Evolutionary conservation across 106 monocot species (phyloP).

Genomic region (Iris macrosiphon): DNA sequence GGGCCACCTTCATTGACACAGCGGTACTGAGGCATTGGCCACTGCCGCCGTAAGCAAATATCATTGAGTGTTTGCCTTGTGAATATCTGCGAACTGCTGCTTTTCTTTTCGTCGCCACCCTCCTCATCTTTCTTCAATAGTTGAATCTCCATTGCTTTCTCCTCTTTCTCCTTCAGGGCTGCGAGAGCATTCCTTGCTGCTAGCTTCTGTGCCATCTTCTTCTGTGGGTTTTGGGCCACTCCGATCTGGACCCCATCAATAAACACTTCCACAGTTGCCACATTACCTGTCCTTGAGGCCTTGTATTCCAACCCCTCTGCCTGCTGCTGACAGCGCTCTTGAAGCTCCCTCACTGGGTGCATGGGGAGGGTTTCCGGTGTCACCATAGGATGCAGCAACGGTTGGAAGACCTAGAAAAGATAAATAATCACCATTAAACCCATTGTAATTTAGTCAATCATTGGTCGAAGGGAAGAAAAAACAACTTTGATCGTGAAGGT

Average conservation of each 20-base stretch:
- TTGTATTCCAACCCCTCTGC: conserved; percentile 92
- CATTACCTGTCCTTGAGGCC: conserved; percentile 56
- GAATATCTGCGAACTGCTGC: conserved; percentile 39
- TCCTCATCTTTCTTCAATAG: conserved; percentile 26
- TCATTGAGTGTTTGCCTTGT: conserved; percentile 95
- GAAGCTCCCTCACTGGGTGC: conserved; percentile 97
- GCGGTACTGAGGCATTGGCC: conserved; percentile 94
- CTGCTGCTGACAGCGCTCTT: conserved; percentile 93
- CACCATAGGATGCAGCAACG: conserved; percentile 89
- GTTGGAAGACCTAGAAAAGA: conserved; percentile 69
- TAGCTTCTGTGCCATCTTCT: conserved; percentile 98
- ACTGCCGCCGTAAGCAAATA: conserved; percentile 81
- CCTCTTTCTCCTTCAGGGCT: conserved; percentile 57
- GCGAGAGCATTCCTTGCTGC: conserved; percentile 88
- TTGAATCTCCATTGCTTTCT: conserved; percentile 30
- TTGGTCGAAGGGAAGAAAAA: neutral
- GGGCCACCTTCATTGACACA: conserved; percentile 95
- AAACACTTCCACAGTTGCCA: conserved; percentile 89
- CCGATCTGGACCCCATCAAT: conserved; percentile 87
- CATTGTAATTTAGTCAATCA: neutral
- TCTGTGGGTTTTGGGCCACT: conserved; percentile 88
- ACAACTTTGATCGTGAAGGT: too few species aligned
- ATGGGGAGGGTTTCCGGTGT: conserved; percentile 94
- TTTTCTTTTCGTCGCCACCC: conserved; percentile 29
- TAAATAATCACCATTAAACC: neutral